Evolutionary conservation across 2,329 filamentous ascomycete genomes (phyloP).

Genomic region (Sporothrix brunneoviolacea): DNA sequence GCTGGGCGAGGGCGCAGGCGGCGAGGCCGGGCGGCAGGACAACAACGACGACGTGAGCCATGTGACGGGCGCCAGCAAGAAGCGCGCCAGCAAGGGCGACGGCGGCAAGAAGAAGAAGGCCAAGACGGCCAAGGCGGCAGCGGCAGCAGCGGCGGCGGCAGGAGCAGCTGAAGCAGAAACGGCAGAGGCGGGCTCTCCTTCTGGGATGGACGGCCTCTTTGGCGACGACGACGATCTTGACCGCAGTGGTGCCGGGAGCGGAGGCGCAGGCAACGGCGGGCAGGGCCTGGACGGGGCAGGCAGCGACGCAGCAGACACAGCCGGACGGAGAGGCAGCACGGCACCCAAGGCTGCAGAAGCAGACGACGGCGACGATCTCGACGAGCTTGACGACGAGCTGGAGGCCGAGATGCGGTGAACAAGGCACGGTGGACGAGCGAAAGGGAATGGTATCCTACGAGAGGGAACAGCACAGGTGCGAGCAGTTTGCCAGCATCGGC

Average conservation of each 20-base stretch:
- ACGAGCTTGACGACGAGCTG: background rate
- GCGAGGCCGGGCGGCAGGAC: slow-evolving; percentile 2
- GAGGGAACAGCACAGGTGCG: too few relatives aligned
- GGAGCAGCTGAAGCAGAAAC: background rate
- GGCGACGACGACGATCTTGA: slow-evolving; percentile 9
- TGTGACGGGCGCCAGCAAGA: background rate
- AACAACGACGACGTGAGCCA: slow-evolving; percentile 18
- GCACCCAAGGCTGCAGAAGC: background rate
- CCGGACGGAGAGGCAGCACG: too few relatives aligned
- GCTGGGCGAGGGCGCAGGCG: slow-evolving; percentile 15
- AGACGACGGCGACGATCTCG: background rate
- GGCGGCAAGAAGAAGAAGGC: slow-evolving; percentile 10
- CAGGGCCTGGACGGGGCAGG: too few relatives aligned
- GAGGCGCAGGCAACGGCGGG: too few relatives aligned
- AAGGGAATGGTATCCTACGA: too few relatives aligned
- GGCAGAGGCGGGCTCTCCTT: background rate
- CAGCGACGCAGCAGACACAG: too few relatives aligned
- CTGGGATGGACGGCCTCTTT: slow-evolving; percentile 11
- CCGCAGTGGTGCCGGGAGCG: too few relatives aligned
- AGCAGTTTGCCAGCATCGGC: too few relatives aligned
- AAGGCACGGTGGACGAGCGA: too few relatives aligned
- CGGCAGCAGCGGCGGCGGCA: background rate
- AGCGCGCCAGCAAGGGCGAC: background rate
- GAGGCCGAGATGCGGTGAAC: background rate
- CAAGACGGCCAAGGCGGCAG: slow-evolving; percentile 3